Evolutionary conservation across 106 monocot species (phyloP).

Genomic region (Narthecium ossifragum): DNA sequence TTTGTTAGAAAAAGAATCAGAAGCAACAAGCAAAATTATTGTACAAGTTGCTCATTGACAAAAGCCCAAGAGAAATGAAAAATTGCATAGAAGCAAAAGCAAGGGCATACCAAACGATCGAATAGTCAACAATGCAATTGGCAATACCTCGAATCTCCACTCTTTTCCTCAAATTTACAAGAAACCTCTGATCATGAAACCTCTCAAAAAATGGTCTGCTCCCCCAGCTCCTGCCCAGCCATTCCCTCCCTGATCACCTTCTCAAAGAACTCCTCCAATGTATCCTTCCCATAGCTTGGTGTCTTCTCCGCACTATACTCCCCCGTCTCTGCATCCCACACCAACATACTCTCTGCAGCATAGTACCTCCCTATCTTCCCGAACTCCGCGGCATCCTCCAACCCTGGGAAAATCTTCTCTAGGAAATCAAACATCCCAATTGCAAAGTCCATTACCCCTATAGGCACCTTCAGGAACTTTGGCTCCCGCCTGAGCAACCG

Average conservation of each 20-base stretch:
- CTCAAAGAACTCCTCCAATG: constrained; percentile 77
- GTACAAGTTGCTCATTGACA: too few relatives aligned
- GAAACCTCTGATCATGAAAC: too few relatives aligned
- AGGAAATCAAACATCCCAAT: constrained; percentile 63
- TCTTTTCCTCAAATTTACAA: too few relatives aligned
- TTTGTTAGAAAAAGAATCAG: too few relatives aligned
- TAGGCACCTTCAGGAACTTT: constrained; percentile 87
- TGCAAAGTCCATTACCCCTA: constrained; percentile 76
- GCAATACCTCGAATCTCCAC: too few relatives aligned
- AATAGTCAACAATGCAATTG: too few relatives aligned
- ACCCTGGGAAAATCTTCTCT: constrained; percentile 39
- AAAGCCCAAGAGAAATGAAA: too few relatives aligned
- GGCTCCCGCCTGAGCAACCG: constrained; percentile 62
- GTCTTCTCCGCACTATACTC: constrained; percentile 83
- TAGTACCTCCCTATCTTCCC: constrained; percentile 90
- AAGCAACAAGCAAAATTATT: too few relatives aligned
- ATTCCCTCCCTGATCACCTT: constrained; percentile 80
- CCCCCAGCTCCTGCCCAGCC: constrained; percentile 87
- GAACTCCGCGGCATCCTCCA: constrained; percentile 90
- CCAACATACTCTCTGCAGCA: constrained; percentile 85
- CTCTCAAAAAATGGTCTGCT: constrained; percentile 84
- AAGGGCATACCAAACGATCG: too few relatives aligned
- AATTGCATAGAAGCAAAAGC: too few relatives aligned
- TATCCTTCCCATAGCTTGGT: constrained; percentile 91
- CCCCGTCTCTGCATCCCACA: constrained; percentile 72